Conservation (phyloP, 129 eudicot species). For the Mikania micrantha region DNA sequence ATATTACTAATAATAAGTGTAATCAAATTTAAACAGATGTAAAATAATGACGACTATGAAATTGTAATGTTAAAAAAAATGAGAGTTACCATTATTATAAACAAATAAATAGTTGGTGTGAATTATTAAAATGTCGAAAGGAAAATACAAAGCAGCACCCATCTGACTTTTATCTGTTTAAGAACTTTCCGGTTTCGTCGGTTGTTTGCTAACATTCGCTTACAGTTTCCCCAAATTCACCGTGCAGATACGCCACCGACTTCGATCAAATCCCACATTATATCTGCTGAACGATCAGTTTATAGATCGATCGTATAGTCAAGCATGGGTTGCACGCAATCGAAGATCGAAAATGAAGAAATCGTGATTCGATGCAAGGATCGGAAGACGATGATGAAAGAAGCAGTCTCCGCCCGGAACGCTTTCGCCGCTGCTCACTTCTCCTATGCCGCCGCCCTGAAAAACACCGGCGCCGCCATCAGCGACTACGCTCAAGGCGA, state of each 20-base stretch:
- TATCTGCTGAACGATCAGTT: background rate
- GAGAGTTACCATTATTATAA: too few relatives aligned
- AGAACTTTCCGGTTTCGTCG: constrained; percentile 22
- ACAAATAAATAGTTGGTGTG: too few relatives aligned
- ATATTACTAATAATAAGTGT: too few relatives aligned
- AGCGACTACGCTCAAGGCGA: constrained; percentile 90
- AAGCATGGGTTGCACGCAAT: constrained; percentile 83
- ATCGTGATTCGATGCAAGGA: constrained; percentile 79
- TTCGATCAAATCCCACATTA: background rate
- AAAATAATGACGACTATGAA: too few relatives aligned
- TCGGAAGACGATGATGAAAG: constrained; percentile 60
- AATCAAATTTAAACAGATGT: too few relatives aligned
- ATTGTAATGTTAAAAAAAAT: too few relatives aligned
- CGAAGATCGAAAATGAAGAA: constrained; percentile 97
- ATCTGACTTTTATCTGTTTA: constrained; percentile 21
- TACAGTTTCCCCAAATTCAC: constrained; percentile 11
- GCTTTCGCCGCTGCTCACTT: constrained; percentile 96
- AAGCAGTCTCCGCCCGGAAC: constrained; percentile 74
- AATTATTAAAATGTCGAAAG: too few relatives aligned
- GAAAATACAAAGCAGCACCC: constrained; percentile 7
- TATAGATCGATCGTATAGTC: background rate
- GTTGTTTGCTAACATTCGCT: constrained; percentile 18
- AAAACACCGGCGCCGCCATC: constrained; percentile 97
- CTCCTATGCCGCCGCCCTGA: constrained; percentile 62
- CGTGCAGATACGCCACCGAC: background rate